Base-by-base conservation (phyloP, 306 rosid species). In the Benincasa hispida region DNA sequence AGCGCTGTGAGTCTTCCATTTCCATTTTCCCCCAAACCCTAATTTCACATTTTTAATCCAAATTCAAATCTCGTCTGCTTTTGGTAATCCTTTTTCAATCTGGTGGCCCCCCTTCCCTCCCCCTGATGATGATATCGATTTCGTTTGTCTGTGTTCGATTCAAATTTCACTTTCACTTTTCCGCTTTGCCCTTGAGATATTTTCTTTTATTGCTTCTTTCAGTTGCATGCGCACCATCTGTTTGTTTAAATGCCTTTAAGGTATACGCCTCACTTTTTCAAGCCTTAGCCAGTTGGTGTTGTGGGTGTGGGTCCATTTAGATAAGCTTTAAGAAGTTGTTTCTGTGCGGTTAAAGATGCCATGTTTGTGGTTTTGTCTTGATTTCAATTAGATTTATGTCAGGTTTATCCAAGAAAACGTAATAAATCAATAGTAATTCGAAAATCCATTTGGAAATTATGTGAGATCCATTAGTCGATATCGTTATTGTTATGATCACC, bases 181-280 rank as follows among this genome's bases (percentile, higher is more conserved):
- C 53, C 5, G 3, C 53, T 47, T 18, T 47, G 18, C 17, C 17
- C 18, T 48, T 48, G 54, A 15, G 18, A 48, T 39, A 12, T 68
- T 21, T 68, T 12, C 3, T 41, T 22, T 65, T 34, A 4, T 65
- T 35, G 50, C 13, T 66, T 30, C 13, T 66, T 30, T 39, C 30
- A 21, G 27, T 69, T 69, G 75, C 75, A 69, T 69, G 75, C 75
- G 55, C 75, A 69, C 75, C 75, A 69, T 15, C 37, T 69, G 56
- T 69, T 69, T 69, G 56, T 41, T 27, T 42, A 42, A 69, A 69
- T 69, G 35, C 54, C 35, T 45, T 37, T 69, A 10, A 45, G 57
- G 22, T 8, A 69, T 42, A 27, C 19, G 75, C 75, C 24, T 42
- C 57, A 45, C 75, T 69, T 66, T 12, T 69, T 14, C 75, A 42